phyloP scores from a whole-genome alignment of 345 rosid species.

The Cardamine resedifolia region DNA sequence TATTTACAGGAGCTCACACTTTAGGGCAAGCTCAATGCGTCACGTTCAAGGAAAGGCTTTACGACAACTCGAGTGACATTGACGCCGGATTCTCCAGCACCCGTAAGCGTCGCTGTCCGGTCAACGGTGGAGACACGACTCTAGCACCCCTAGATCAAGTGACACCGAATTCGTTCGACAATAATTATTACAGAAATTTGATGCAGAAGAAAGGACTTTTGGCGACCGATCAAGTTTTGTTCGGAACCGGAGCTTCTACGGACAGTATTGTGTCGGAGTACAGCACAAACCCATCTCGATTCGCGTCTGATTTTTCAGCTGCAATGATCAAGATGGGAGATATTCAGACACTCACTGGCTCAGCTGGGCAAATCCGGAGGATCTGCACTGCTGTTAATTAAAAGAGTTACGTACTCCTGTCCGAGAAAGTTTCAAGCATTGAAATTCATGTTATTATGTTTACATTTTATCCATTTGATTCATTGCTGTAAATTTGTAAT shows the following conservation, averaged over 20 bases:
- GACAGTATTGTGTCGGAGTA: constrained; percentile 46
- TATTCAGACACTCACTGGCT: constrained; percentile 41
- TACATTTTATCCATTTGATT: neutral
- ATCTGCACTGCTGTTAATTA: constrained; percentile 43
- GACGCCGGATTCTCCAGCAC: constrained; percentile 49
- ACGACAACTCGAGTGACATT: constrained; percentile 46
- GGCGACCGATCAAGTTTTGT: constrained; percentile 47
- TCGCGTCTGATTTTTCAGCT: constrained; percentile 40
- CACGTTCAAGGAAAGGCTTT: constrained; percentile 48
- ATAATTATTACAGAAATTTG: constrained; percentile 53
- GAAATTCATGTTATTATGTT: constrained; percentile 12
- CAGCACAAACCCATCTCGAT: constrained; percentile 41
- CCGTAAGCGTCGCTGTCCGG: constrained; percentile 45
- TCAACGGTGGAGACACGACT: constrained; percentile 26
- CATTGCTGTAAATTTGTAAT: constrained; percentile 24
- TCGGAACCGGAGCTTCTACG: constrained; percentile 48
- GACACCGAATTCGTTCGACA: constrained; percentile 57
- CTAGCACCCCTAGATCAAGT: constrained; percentile 51
- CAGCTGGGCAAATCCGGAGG: constrained; percentile 43
- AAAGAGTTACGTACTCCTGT: neutral
- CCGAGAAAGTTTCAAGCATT: neutral
- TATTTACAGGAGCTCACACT: constrained; percentile 51
- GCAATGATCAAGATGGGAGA: constrained; percentile 60
- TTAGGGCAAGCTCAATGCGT: constrained; percentile 57
- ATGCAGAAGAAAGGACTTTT: constrained; percentile 59